Conservation (phyloP, 345 rosid genomes). For the Pugionium cornutum region DNA sequence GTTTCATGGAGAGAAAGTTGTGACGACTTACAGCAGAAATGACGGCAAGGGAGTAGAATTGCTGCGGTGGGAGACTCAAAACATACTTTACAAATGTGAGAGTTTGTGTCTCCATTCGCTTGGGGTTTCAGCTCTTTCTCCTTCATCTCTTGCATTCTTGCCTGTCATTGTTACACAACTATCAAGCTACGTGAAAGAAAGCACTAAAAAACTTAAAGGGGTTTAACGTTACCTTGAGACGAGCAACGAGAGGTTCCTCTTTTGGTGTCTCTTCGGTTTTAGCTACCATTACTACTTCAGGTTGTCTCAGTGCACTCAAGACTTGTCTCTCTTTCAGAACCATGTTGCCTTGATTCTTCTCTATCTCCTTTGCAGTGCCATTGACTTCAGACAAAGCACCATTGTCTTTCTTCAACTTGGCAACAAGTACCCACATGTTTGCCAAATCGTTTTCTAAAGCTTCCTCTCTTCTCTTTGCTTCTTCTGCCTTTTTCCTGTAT, state of each 20-base stretch:
- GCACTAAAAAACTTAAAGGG: background rate
- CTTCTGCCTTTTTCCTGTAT: conserved; percentile 77
- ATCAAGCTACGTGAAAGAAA: background rate
- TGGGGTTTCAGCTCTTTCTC: conserved; percentile 77
- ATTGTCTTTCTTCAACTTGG: conserved; percentile 86
- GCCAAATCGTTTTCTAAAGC: conserved; percentile 95
- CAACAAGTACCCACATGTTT: conserved; percentile 99
- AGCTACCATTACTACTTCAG: conserved; percentile 37
- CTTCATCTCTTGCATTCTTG: conserved; percentile 97
- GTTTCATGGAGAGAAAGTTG: conserved; percentile 7
- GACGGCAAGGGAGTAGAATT: conserved; percentile 97
- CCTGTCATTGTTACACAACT: conserved; percentile 49
- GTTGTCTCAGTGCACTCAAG: conserved; percentile 47
- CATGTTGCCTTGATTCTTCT: conserved; percentile 38
- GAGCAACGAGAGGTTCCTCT: conserved; percentile 91
- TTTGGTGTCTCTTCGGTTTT: conserved; percentile 53
- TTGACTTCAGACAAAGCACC: conserved; percentile 46
- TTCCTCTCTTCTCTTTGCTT: conserved; percentile 87
- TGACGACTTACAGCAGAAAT: conserved; percentile 94
- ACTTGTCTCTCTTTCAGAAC: conserved; percentile 59
- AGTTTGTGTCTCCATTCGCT: conserved; percentile 81
- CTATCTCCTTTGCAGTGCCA: conserved; percentile 42
- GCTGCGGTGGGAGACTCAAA: conserved; percentile 95
- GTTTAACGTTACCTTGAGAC: conserved; percentile 54
- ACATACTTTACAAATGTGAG: conserved; percentile 95